These are phyloP conservation scores for Cryphonectria naterciae DNA, from an alignment of 2,329 filamentous ascomycete species.

Conservation along the genomic window DNA sequence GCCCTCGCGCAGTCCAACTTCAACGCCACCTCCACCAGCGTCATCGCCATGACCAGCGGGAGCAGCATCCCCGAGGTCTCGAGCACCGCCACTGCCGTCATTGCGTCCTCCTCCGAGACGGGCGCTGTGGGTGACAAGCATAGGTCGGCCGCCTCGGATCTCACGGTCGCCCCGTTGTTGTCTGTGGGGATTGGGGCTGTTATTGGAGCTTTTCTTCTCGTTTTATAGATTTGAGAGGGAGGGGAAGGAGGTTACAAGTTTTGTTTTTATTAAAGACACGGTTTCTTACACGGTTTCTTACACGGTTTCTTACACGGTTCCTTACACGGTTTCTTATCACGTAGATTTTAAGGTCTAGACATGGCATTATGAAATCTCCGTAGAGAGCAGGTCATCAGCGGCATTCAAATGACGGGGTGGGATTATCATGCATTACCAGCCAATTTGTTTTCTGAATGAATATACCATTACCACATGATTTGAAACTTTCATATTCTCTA, in stretches of 20 bases:
- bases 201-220: background rate
- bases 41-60: slow-evolving; percentile 33
- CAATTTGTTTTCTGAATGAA: background rate
- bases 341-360: background rate
- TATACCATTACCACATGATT: background rate
- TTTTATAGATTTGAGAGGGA: background rate
- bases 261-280: too few relatives aligned
- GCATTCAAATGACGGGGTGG: background rate
- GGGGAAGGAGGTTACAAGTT: background rate
- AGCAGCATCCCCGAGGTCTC: slow-evolving; percentile 20
- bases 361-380: background rate
- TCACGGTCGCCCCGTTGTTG: background rate
- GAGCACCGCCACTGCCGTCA: slow-evolving; percentile 1
- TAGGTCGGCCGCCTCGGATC: background rate
- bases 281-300: too few relatives aligned
- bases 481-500: background rate
- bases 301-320: too few relatives aligned
- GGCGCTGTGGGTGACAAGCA: slow-evolving; percentile 8
- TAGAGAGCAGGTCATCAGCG: background rate
- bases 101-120: background rate
- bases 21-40: slow-evolving; percentile 47
- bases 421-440: background rate
- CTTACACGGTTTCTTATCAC: too few relatives aligned
- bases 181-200: background rate
- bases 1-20: slow-evolving; percentile 58